These are phyloP conservation scores for Penicillium waksmanii DNA, from an alignment of 495 filamentous ascomycete genomes.

Conservation along the genomic window DNA sequence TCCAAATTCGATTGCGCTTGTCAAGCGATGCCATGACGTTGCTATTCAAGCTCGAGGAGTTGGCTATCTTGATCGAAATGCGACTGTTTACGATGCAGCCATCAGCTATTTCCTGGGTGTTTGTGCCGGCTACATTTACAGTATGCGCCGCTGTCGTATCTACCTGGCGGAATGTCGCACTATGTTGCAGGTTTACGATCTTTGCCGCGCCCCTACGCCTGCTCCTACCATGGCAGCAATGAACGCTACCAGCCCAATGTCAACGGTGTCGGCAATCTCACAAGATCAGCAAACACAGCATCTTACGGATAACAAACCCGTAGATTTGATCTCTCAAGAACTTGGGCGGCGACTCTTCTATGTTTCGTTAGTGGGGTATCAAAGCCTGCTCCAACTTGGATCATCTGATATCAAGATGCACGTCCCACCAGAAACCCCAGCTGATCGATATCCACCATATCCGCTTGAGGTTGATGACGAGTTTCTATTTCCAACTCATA, in stretches of 20 bases:
- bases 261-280: conserved; percentile 29
- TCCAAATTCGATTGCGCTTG: conserved; percentile 70
- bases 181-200: conserved; percentile 68
- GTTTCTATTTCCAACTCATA: conserved; percentile 65
- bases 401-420: conserved; percentile 63
- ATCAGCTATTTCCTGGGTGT: conserved; percentile 84
- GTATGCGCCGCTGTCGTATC: conserved; percentile 65
- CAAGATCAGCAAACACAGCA: conserved; percentile 22
- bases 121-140: conserved; percentile 69
- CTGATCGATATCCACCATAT: conserved; percentile 77
- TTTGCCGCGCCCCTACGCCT: conserved; percentile 53
- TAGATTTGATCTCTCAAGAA: conserved; percentile 76
- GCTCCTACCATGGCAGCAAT: conserved; percentile 10
- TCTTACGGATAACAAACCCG: conserved; percentile 27
- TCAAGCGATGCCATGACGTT: conserved; percentile 73
- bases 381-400: conserved; percentile 69
- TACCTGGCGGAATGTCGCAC: conserved; percentile 76
- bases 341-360: conserved; percentile 81
- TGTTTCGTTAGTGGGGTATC: conserved; percentile 68
- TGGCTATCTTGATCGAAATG: conserved; percentile 65
- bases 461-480: conserved; percentile 81
- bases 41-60: conserved; percentile 72
- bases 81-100: conserved; percentile 78
- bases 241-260: conserved; percentile 31
- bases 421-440: conserved; percentile 71